Evolutionary conservation across 345 rosid genomes (phyloP), one percentile per base, ranked within the genome.

Genomic region (Litchi chinensis): DNA sequence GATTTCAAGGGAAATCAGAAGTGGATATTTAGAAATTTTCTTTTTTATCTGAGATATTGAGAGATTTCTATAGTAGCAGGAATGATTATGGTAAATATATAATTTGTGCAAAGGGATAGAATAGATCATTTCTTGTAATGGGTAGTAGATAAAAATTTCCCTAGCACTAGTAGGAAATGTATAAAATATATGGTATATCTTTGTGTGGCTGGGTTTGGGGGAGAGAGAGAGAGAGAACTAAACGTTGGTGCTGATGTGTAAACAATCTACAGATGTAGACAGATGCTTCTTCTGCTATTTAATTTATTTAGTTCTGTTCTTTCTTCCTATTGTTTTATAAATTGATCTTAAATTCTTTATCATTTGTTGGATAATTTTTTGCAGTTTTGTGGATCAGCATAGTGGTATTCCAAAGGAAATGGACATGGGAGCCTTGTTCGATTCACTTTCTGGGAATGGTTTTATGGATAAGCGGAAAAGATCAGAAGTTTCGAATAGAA

Each of bases 361-460:
- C 6, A 37, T 68, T 22, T 44, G 69, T 26, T 54, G 76, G 62
- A 26, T 18, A 56, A 70, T 10, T 37, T 77, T 76, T 32, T 85
- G 65, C 88, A 95, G 99, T 66, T 93, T 78, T 75, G 78, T 73
- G 81, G 89, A 82, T 1, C 92, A 91, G 75, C 80, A 78, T 22
- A 80, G 79, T 72, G 84, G 89, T 15, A 19, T 73, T 22, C 89
- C 65, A 50, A 92, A 82, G 87, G 90, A 88, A 80, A 90, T 91
- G 97, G 91, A 89, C 68, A 91, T 91, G 97, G 97, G 99, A 46
- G 86, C 65, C 43, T 77, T 95, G 80, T 81, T 83, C 79, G 90
- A 90, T 79, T 86, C 96, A 26, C 88, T 93, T 5, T 69, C 65
- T 5, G 87, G 88, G 69, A 89, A 83, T 63, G 97, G 96, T 57